Evolutionary conservation across 345 rosid genomes (phyloP).

Genomic region (Linum trigynum): DNA sequence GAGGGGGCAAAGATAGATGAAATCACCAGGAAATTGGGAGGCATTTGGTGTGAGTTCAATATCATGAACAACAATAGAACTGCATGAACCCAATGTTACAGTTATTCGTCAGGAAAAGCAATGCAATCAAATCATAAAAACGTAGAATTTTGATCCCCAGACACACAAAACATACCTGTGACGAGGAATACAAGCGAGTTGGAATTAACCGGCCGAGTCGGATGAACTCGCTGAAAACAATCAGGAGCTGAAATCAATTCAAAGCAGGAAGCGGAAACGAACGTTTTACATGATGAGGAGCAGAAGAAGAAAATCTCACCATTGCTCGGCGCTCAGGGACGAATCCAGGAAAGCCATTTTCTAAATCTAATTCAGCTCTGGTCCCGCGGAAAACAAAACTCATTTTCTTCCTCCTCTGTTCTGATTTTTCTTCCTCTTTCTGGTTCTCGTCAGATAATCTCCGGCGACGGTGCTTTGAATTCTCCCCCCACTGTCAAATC

Average conservation of each 20-base stretch:
- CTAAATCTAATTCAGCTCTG: slow-evolving; percentile 23
- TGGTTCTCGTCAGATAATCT: no score
- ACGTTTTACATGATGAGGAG: not conserved
- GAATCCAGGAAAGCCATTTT: slow-evolving; percentile 17
- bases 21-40: slow-evolving; percentile 21
- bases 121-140: not conserved
- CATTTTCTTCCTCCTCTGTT: slow-evolving; percentile 10
- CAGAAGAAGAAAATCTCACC: slow-evolving; percentile 6
- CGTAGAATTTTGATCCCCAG: not conserved
- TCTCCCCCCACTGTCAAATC: not conserved
- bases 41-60: slow-evolving; percentile 24
- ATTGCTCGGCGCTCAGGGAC: slow-evolving; percentile 16
- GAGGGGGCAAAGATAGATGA: not conserved
- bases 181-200: slow-evolving; percentile 24
- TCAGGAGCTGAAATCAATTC: not conserved
- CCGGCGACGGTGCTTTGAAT: no score
- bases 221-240: slow-evolving; percentile 23
- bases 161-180: slow-evolving; percentile 12
- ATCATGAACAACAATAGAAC: slow-evolving; percentile 24
- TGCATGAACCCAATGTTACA: slow-evolving; percentile 2
- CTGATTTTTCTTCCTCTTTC: not conserved
- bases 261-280: not conserved
- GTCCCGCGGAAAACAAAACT: slow-evolving; percentile 21
- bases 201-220: slow-evolving; percentile 23
- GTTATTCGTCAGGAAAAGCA: not conserved